Evolutionary conservation across 305 asterid species (phyloP), one percentile per base, ranked within the genome.

Genomic region (Fraxinus latifolia): DNA sequence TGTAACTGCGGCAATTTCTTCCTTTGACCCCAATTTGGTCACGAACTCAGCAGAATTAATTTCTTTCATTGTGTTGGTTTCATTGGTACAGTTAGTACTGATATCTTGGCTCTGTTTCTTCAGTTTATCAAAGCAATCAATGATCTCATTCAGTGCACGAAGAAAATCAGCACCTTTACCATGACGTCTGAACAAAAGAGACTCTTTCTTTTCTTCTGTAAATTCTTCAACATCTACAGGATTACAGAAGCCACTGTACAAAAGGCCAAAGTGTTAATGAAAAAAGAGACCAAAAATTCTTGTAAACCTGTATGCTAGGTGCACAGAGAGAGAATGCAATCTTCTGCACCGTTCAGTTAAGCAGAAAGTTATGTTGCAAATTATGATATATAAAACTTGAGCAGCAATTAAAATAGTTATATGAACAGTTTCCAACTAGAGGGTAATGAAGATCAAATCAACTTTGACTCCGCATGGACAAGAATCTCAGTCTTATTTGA

Each of bases 111-210:
- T 92, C 84, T 82, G 88, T 78, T 84, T 85, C 91, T 87, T 93
- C 87, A 88, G 79, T 83, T 93, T 89, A 87, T 93, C 97, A 74
- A 85, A 93, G 90, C 94, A 85, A 73, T 85, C 91, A 42, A 93
- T 90, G 72, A 95, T 95, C 89, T 95, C 97, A 27, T 85, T 89
- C 77, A 90, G 90, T 37, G 98, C 98, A 65, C 95, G 94, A 84
- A 83, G 89, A 86, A 92, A 95, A 90, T 95, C 98, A 83, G 97
- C 88, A 82, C 97, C 93, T 89, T 95, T 95, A n/a, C 95, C 96
- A 88, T 92, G 96, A 39, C 97, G 94, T 87, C 90, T 95, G 33
- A 90, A 92, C 81, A 93, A 87, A 80, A 95, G 91, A 85, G 93
- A 92, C 39, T 74, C 86, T 87, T 92, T 93, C 87, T 89, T 95